phyloP scores from a whole-genome alignment of 805 yeast species.

The Saccharomycopsis babjevae region DNA sequence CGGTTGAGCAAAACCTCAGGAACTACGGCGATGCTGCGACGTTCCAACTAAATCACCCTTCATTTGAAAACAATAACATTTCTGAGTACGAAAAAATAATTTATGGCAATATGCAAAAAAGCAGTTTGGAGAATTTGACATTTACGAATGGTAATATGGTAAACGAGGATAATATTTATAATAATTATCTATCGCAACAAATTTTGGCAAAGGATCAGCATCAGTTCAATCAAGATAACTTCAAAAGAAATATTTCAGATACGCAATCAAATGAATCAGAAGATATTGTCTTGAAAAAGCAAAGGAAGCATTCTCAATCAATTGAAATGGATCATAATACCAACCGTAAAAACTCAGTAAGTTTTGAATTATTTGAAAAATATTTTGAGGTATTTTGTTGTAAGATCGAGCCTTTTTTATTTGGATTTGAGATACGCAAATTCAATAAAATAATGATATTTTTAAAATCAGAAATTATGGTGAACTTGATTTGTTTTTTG shows the following conservation, averaged over 20 bases:
- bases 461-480: slow-evolving; percentile 45
- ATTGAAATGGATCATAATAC: not conserved
- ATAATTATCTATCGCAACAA: not conserved
- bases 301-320: not conserved
- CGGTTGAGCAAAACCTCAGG: not conserved
- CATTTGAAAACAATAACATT: not conserved
- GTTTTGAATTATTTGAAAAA: slow-evolving; percentile 22
- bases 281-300: not conserved
- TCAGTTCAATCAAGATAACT: not conserved
- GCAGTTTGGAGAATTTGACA: not conserved
- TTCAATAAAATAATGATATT: slow-evolving; percentile 41
- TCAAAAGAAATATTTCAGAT: not conserved
- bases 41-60: not conserved
- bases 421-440: slow-evolving; percentile 50
- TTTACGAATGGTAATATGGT: not conserved
- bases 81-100: not conserved
- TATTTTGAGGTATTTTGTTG: slow-evolving; percentile 42
- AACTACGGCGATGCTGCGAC: not conserved
- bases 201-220: not conserved
- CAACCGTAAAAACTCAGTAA: not conserved
- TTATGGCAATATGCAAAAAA: not conserved
- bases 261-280: not conserved
- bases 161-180: not conserved
- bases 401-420: slow-evolving; percentile 51
- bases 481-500: slow-evolving; percentile 51